Evolutionary conservation across 2,329 filamentous ascomycete species (phyloP), one percentile per base, ranked within the genome.

Genomic region (Pseudogymnoascus sp.): DNA sequence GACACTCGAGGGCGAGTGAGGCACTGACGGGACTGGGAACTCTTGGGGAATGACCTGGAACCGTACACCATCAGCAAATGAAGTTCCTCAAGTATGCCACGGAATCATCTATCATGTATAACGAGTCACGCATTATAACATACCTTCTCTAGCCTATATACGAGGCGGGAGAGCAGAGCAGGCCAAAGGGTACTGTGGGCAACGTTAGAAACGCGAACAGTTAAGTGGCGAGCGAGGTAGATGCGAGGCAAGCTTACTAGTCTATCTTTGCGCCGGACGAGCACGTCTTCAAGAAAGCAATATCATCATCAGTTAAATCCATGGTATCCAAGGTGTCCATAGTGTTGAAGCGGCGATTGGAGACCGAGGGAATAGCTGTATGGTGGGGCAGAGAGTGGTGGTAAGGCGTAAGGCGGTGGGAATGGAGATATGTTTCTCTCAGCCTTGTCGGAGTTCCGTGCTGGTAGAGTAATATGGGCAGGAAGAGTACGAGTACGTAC

Each of bases 21-120:
- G 73, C 65, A 70, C 68, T 61, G 75, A 69, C 59, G 75, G 88
- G 66, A 87, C 85, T 39, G 88, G 84, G 67, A 95, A 96, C 58
- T 86, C 85, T 70, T 84, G 79, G 71, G 82, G 81, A 38, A 88
- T 82, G 65, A 91, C 92, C 89, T 95, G 55, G 13, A 45, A 13
- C 21, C 23, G 21, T 60, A 19, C 15, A 52, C n/a, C n/a, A 19
- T 52, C 15, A 52, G 45, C 26, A 30, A 52, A 52, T 52, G 15
- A 52, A 33, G n/a, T 6, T 6, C 26, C 15, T 5, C 26, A 30
- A 30, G 26, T 33, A 30, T 6, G 26, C 45, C 2, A 6, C 10
- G 9, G 9, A n/a, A 33, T 19, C 26, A 19, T 33, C 2, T 26
- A 57, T 19, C 26, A 19, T 33, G 5, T 26, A 57, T 37, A 13